phyloP scores from a whole-genome alignment of 148 eudicot species.

The Chenopodium berlandieri region DNA sequence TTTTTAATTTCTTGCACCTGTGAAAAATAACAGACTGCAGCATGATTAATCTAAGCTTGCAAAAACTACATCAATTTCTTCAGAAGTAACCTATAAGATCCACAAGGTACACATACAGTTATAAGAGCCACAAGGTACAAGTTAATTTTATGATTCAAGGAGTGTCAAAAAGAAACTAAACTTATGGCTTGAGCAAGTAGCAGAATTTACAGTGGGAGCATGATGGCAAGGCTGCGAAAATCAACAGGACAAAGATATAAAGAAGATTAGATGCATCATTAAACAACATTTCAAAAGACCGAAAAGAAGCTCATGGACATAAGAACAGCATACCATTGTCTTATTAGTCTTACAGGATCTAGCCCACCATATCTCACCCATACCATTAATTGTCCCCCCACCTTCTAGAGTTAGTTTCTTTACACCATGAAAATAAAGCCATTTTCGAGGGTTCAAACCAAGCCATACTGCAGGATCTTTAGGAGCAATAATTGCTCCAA shows the following conservation, averaged over 20 bases:
- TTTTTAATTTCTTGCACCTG: constrained; percentile 59
- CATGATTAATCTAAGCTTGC: constrained; percentile 8
- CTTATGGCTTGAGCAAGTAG: constrained; percentile 1
- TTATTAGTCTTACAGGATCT: constrained; percentile 74
- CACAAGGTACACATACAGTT: neutral
- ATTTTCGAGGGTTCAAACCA: constrained; percentile 63
- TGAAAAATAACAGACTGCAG: constrained; percentile 88
- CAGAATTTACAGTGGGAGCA: constrained; percentile 89
- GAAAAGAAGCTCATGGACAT: constrained; percentile 2
- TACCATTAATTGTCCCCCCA: constrained; percentile 74
- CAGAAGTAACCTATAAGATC: neutral
- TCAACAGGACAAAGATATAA: constrained; percentile 14
- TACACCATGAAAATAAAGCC: constrained; percentile 80
- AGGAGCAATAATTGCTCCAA: constrained; percentile 73
- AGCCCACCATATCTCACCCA: constrained; percentile 95
- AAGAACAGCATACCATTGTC: constrained; percentile 50
- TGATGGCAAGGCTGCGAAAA: constrained; percentile 79
- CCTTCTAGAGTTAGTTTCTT: constrained; percentile 72
- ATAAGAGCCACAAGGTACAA: neutral
- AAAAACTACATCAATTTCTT: constrained; percentile 2
- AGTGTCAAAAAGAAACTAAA: neutral
- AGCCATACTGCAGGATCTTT: constrained; percentile 68
- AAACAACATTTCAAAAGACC: neutral
- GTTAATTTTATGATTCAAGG: neutral
- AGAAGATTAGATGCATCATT: constrained; percentile 10